These are phyloP conservation scores for Didymella sp. DNA, from an alignment of 2,329 filamentous ascomycete genomes.

Conservation along the genomic window DNA sequence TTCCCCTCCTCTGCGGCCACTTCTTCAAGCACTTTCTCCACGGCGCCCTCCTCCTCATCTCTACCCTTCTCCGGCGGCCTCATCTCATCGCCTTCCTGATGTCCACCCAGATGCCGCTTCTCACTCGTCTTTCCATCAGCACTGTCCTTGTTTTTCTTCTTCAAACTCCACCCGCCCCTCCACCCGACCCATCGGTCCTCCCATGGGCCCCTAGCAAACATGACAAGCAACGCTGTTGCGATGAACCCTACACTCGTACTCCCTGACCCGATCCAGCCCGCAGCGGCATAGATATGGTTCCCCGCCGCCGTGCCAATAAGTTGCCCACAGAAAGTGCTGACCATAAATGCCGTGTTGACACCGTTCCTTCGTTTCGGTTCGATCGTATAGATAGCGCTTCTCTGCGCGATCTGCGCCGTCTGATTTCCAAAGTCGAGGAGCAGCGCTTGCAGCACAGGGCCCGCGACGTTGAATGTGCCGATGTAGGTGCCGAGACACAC, in stretches of 20 bases:
- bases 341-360: conserved; percentile 84
- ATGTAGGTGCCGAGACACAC: conserved; percentile 73
- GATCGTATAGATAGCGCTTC: conserved; percentile 72
- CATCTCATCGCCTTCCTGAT: conserved; percentile 22
- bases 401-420: conserved; percentile 75
- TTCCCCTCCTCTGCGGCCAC: conserved; percentile 43
- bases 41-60: conserved; percentile 32
- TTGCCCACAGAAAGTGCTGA: conserved; percentile 76
- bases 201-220: conserved; percentile 61
- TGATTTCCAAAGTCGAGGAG: conserved; percentile 75
- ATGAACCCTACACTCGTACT: conserved; percentile 65
- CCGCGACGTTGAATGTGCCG: conserved; percentile 70
- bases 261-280: conserved; percentile 64
- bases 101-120: conserved; percentile 16
- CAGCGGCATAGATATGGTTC: conserved; percentile 62
- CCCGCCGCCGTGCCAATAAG: conserved; percentile 67
- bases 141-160: conserved; percentile 51
- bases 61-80: conserved; percentile 19
- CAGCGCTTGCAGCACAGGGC: conserved; percentile 75
- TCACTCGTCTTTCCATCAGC: conserved; percentile 51
- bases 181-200: conserved; percentile 67
- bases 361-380: conserved; percentile 75
- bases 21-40: conserved; percentile 32
- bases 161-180: conserved; percentile 63
- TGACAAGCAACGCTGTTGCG: conserved; percentile 56